Evolutionary conservation across 352 stramenopile genomes (phyloP).

Genomic region (Phytophthora quininea): DNA sequence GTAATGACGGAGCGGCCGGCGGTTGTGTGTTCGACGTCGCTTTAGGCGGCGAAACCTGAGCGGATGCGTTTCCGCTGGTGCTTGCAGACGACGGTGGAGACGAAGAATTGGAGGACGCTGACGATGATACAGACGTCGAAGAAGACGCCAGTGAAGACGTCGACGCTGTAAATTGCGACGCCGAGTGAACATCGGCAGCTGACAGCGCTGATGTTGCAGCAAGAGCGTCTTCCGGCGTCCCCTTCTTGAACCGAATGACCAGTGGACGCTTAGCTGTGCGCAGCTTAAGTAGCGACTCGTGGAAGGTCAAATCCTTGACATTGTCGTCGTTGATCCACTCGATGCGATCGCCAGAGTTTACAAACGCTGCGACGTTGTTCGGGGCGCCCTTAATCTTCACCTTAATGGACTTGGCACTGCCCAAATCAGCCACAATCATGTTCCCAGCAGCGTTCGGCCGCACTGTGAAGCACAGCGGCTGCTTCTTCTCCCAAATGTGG

Average conservation of each 20-base stretch:
- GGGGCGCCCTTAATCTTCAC: constrained; percentile 72
- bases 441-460: constrained; percentile 62
- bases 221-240: constrained; percentile 48
- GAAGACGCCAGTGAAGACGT: constrained; percentile 33
- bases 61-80: constrained; percentile 13
- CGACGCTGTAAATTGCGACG: constrained; percentile 32
- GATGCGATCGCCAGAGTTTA: constrained; percentile 71
- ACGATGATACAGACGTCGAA: constrained; percentile 33
- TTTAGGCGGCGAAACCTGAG: constrained; percentile 25
- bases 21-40: constrained; percentile 24
- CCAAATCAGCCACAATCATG: constrained; percentile 84
- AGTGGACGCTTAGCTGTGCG: constrained; percentile 83
- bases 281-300: constrained; percentile 84
- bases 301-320: constrained; percentile 75
- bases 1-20: constrained; percentile 16
- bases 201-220: constrained; percentile 24
- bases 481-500: constrained; percentile 91
- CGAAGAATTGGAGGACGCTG: constrained; percentile 24
- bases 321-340: constrained; percentile 87
- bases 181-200: constrained; percentile 24
- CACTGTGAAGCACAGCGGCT: constrained; percentile 83
- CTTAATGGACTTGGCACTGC: constrained; percentile 87
- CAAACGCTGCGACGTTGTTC: constrained; percentile 57
- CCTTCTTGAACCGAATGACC: constrained; percentile 86
- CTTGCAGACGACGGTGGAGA: constrained; percentile 21